A percentile compares a stretch with the other conserved stretches of the same genome.
These are phyloP conservation scores for Paracorniculantispora psalliotae DNA, from an alignment of 2,329 filamentous ascomycete species.

Conservation along the genomic window DNA sequence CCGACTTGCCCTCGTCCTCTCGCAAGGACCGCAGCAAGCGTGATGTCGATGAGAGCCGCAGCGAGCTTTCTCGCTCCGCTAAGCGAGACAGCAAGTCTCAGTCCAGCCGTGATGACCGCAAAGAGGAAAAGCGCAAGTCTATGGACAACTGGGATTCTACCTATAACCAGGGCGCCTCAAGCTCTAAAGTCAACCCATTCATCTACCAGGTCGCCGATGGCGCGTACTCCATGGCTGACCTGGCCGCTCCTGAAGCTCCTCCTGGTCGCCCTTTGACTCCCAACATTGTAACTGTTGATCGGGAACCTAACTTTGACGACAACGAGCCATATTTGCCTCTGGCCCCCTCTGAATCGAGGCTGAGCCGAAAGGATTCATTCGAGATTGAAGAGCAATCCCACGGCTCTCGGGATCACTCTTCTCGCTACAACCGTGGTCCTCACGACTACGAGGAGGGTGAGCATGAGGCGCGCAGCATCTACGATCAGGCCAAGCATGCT, in stretches of 20 bases:
- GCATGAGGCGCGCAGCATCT: constrained; percentile 39
- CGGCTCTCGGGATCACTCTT: constrained; percentile 19
- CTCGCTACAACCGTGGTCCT: constrained; percentile 19
- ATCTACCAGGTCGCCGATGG: constrained; percentile 52
- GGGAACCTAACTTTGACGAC: constrained; percentile 46
- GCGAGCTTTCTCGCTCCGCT: constrained; percentile 22
- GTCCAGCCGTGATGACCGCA: constrained; percentile 24
- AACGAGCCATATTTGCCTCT: constrained; percentile 25
- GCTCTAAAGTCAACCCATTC: constrained; percentile 49
- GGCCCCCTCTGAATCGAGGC: constrained; percentile 28
- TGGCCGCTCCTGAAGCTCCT: constrained; percentile 34
- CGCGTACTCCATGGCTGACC: constrained; percentile 43
- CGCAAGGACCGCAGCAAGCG: constrained; percentile 25
- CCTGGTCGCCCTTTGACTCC: constrained; percentile 43
- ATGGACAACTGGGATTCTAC: background rate
- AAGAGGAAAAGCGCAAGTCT: constrained; percentile 25
- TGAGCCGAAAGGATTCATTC: constrained; percentile 47
- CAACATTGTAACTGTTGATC: constrained; percentile 47
- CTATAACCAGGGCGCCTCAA: constrained; percentile 21
- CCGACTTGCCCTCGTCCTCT: constrained; percentile 20
- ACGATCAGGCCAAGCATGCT: constrained; percentile 42
- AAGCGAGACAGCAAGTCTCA: constrained; percentile 22
- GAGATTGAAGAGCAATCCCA: constrained; percentile 34
- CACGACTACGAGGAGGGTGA: constrained; percentile 34
- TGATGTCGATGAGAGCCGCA: constrained; percentile 25